Evolutionary conservation across 2,329 filamentous ascomycete genomes (phyloP).

Genomic region (Coniella lustricola): DNA sequence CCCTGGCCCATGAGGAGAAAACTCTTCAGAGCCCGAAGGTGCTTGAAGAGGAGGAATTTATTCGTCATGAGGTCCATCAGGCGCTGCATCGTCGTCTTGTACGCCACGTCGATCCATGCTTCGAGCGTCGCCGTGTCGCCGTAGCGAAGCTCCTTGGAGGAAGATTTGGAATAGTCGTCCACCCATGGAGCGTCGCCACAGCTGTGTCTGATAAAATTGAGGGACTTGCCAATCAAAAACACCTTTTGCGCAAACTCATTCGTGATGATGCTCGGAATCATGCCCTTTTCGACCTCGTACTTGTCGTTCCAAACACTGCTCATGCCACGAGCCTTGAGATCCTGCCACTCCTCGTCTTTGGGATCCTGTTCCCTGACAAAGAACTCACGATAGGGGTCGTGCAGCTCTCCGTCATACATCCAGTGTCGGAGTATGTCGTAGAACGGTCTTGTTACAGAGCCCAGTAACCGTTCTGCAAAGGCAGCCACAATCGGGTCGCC

Average conservation of each 20-base stretch:
- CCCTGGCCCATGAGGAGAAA: conserved; percentile 93
- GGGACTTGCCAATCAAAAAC: conserved; percentile 92
- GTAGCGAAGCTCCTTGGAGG: conserved; percentile 86
- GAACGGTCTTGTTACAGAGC: conserved; percentile 85
- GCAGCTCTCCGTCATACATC: conserved; percentile 97
- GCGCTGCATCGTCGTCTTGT: conserved; percentile 95
- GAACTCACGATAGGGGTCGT: conserved; percentile 93
- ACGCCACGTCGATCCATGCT: conserved; percentile 90
- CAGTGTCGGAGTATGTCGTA: conserved; percentile 93
- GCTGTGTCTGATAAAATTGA: conserved; percentile 96
- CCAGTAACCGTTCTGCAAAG: conserved; percentile 83
- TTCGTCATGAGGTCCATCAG: conserved; percentile 88
- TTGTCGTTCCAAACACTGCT: conserved; percentile 98
- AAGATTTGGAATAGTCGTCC: conserved; percentile 85
- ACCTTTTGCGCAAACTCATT: conserved; percentile 93
- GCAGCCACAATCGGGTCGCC: conserved; percentile 90
- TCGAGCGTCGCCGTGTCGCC: conserved; percentile 89
- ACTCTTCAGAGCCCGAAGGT: conserved; percentile 84
- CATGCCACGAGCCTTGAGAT: conserved; percentile 52
- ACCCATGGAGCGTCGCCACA: conserved; percentile 94
- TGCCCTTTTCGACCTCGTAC: conserved; percentile 74
- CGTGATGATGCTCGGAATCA: conserved; percentile 91
- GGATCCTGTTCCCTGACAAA: conserved; percentile 81
- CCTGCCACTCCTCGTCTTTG: conserved; percentile 36
- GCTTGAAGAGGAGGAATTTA: conserved; percentile 92